Evolutionary conservation across 2,329 filamentous ascomycete species (phyloP).

Genomic region (Ceratocystis alfenasii): DNA sequence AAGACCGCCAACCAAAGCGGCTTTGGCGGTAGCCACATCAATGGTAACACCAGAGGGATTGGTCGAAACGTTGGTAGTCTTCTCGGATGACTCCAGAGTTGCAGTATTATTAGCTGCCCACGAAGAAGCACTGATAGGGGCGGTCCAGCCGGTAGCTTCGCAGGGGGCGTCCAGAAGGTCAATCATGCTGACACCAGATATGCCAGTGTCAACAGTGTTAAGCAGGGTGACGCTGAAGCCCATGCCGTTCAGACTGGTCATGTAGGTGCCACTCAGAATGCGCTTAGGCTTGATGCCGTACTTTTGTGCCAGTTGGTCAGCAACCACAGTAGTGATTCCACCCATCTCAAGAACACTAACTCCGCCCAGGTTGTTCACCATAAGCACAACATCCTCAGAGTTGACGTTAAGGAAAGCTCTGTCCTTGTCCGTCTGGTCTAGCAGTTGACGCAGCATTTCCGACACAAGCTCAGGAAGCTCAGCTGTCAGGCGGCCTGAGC

Average conservation of each 20-base stretch:
- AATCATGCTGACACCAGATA: slow-evolving; percentile 50
- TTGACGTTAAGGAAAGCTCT: slow-evolving; percentile 56
- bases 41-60: slow-evolving; percentile 40
- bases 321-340: slow-evolving; percentile 58
- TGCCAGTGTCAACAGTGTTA: slow-evolving; percentile 48
- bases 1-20: slow-evolving; percentile 45
- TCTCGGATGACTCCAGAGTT: slow-evolving; percentile 25
- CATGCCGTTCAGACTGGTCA: slow-evolving; percentile 66
- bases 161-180: slow-evolving; percentile 57
- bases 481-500: slow-evolving; percentile 41
- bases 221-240: slow-evolving; percentile 64
- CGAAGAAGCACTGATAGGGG: slow-evolving; percentile 48
- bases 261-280: slow-evolving; percentile 58
- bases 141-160: slow-evolving; percentile 59
- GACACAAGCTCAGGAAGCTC: slow-evolving; percentile 43
- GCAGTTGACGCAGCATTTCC: slow-evolving; percentile 57
- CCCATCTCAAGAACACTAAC: slow-evolving; percentile 61
- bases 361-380: slow-evolving; percentile 66
- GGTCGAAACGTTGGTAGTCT: slow-evolving; percentile 31
- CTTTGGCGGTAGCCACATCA: slow-evolving; percentile 40
- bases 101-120: slow-evolving; percentile 48
- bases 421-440: slow-evolving; percentile 54
- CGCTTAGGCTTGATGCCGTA: slow-evolving; percentile 52
- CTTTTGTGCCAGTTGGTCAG: slow-evolving; percentile 45
- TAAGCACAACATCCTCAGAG: slow-evolving; percentile 51